Evolutionary conservation across 805 yeast species (phyloP).

Genomic region (Pichia sporocuriosa): DNA sequence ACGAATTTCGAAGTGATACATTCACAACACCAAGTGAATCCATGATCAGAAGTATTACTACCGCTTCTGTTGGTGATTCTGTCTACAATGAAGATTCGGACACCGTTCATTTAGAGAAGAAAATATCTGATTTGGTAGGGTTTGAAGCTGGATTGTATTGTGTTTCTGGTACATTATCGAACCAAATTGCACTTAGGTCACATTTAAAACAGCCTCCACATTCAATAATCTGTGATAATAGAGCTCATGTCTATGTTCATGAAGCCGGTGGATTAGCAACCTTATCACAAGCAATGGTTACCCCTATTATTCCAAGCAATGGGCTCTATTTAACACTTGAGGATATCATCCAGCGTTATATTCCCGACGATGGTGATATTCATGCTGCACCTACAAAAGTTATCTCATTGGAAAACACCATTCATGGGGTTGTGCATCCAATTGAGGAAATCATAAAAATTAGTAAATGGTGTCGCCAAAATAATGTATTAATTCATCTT

Average conservation of each 20-base stretch:
- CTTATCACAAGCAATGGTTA: constrained; percentile 86
- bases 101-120: constrained; percentile 56
- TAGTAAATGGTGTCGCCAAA: constrained; percentile 57
- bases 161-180: constrained; percentile 85
- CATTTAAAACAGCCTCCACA: constrained; percentile 78
- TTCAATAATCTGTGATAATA: constrained; percentile 76
- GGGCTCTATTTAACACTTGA: constrained; percentile 73
- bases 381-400: constrained; percentile 86
- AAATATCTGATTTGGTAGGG: constrained; percentile 64
- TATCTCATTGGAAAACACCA: constrained; percentile 80
- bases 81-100: constrained; percentile 82
- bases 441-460: constrained; percentile 69
- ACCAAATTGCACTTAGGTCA: constrained; percentile 77
- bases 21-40: constrained; percentile 79
- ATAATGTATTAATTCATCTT: constrained; percentile 61
- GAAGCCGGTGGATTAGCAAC: constrained; percentile 93
- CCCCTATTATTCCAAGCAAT: constrained; percentile 71
- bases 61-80: constrained; percentile 71
- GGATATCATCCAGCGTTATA: constrained; percentile 57
- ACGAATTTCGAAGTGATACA: constrained; percentile 72
- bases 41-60: constrained; percentile 57
- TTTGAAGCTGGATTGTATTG: constrained; percentile 78
- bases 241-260: constrained; percentile 75
- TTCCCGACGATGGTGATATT: constrained; percentile 73
- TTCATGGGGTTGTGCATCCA: constrained; percentile 79